These are phyloP conservation scores for Scedosporium minutisporum DNA, from an alignment of 2,329 filamentous ascomycete species.

Conservation along the genomic window DNA sequence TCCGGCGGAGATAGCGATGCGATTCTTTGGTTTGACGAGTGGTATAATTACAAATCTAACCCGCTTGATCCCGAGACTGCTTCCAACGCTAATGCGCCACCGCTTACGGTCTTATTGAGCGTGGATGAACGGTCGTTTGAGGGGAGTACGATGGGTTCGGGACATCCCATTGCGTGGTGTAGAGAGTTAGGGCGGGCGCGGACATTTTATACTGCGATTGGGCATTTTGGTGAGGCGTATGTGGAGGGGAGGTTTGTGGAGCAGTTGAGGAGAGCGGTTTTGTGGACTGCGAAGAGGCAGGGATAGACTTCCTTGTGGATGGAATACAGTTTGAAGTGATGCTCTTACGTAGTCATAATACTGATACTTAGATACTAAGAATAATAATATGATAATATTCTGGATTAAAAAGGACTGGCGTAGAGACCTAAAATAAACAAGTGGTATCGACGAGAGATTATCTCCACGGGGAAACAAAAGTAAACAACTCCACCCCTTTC, in stretches of 20 bases:
- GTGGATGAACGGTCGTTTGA: conserved; percentile 25
- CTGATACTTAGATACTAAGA: not conserved
- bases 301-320: too few relatives aligned
- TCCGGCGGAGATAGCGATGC: not conserved
- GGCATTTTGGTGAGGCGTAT: conserved; percentile 31
- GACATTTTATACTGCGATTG: conserved; percentile 30
- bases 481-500: not conserved
- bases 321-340: not conserved
- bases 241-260: conserved; percentile 15
- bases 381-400: not conserved
- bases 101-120: conserved; percentile 19
- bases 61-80: conserved; percentile 16
- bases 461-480: too few relatives aligned
- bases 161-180: conserved; percentile 31
- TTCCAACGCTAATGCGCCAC: conserved; percentile 12
- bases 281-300: conserved; percentile 1
- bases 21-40: conserved; percentile 27
- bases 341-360: not conserved
- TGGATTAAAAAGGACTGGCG: not conserved
- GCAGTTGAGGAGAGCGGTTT: not conserved
- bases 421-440: not conserved
- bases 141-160: conserved; percentile 24
- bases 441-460: not conserved
- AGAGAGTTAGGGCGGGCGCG: conserved; percentile 27
- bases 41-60: conserved; percentile 28